Percentiles rank a stretch among this genome's conserved stretches.
These are phyloP conservation scores for Adiantum capillusveneris DNA, from an alignment of 75 land plant species.

Conservation along the genomic window DNA sequence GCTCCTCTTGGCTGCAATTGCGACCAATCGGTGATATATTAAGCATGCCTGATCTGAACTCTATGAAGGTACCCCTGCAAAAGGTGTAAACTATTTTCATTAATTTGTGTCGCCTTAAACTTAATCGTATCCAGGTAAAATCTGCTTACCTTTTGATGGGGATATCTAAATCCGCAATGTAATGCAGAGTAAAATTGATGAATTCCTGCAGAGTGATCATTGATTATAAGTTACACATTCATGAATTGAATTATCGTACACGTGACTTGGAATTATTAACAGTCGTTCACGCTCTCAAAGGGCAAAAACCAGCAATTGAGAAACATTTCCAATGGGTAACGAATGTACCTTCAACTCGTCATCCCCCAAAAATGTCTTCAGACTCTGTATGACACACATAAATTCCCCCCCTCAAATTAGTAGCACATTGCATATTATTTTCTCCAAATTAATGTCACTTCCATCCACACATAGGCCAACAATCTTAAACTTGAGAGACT, in stretches of 20 bases:
- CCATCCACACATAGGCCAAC: too few relatives aligned
- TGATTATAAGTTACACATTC: not conserved
- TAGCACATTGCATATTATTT: too few relatives aligned
- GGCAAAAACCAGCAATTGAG: too few relatives aligned
- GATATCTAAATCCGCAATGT: conserved; percentile 96
- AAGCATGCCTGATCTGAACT: conserved; percentile 94
- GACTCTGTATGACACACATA: conserved; percentile 52
- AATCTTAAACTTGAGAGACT: too few relatives aligned
- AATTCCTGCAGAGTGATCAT: conserved; percentile 54
- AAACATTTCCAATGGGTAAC: not conserved
- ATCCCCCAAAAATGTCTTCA: conserved; percentile 71
- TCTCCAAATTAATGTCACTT: too few relatives aligned
- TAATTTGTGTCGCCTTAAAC: too few relatives aligned
- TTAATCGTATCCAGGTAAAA: not conserved
- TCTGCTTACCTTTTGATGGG: conserved; percentile 79
- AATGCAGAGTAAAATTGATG: conserved; percentile 88
- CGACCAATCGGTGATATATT: conserved; percentile 98
- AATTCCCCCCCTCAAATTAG: too few relatives aligned
- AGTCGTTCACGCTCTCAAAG: too few relatives aligned
- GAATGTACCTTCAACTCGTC: conserved; percentile 59
- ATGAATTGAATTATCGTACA: too few relatives aligned
- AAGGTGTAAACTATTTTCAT: too few relatives aligned
- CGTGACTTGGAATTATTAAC: too few relatives aligned
- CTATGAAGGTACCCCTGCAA: conserved; percentile 98
- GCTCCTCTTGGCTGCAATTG: conserved; percentile 95